Evolutionary conservation across 768 basidiomycete genomes (phyloP), one percentile per base, ranked within the genome.

Genomic region (Cystoderma amianthinum): DNA sequence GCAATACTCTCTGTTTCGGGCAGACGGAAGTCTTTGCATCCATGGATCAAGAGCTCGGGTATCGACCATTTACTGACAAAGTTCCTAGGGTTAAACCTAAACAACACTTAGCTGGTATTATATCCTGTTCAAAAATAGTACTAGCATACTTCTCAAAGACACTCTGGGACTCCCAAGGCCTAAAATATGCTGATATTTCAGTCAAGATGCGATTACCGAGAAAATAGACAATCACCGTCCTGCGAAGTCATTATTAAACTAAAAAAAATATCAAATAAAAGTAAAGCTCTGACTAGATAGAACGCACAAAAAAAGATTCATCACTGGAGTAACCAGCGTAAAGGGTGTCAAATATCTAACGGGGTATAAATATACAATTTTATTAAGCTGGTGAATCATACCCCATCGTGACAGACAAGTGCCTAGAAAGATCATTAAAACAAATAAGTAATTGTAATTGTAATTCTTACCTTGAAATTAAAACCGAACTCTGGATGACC

Each of bases 311-410:
- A 74, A 83, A 90, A 24, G 93, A 72, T 53, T 94, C 90, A 39
- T 97, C 94, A 9, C 93, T 97, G 11, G 84, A 77, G 56, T 81
- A 92, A n/a, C 84, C 90, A 36, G 83, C 84, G 60, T 85, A 85
- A 5, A 60, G 69, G 3, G 82, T 69, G 52, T 90, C 85, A 49
- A 93, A 92, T 17, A 86, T 74, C 80, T 82, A 36, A n/a, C 6
- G 6, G 35, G n/a, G n/a, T 32, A 11, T 7, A 42, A 17, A 17
- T 3, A 38, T 12, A 42, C 18, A n/a, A n/a, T n/a, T 11, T 9
- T 12, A 3, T 39, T 2, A 13, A 39, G 12, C 10, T 12, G 24
- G 24, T 20, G 12, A 39, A 23, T 13, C 9, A 9, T 57, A 92
- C 87, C 6, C 95, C 95, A 54, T 99, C 95, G 53, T 98, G 95